Conservation (phyloP, 2,329 filamentous ascomycete species). For the Neospermospora avenae region DNA sequence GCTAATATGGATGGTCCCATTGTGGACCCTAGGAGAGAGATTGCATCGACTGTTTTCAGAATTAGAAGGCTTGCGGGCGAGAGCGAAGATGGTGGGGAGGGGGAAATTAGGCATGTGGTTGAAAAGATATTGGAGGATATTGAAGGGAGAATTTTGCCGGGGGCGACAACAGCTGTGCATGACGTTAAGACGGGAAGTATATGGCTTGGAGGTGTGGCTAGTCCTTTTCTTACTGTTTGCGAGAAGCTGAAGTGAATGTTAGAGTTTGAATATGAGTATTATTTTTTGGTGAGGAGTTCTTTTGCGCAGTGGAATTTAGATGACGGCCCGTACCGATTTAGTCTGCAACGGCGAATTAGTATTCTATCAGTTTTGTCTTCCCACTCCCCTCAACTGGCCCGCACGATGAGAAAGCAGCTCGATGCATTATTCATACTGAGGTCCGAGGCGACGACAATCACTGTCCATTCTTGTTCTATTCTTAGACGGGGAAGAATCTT, state of each 20-base stretch:
- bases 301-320: too few species aligned
- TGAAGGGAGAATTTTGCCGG: slow-evolving; percentile 25
- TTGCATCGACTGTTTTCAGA: slow-evolving; percentile 24
- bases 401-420: too few species aligned
- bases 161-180: slow-evolving; percentile 26
- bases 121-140: slow-evolving; percentile 35
- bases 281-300: too few species aligned
- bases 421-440: too few species aligned
- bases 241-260: not conserved
- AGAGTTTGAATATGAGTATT: too few species aligned
- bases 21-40: not conserved
- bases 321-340: too few species aligned
- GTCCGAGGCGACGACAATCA: too few species aligned
- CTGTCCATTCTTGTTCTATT: too few species aligned
- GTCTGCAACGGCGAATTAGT: too few species aligned
- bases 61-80: slow-evolving; percentile 18
- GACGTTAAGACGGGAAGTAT: slow-evolving; percentile 30
- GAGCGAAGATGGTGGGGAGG: not conserved
- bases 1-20: slow-evolving; percentile 21
- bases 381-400: too few species aligned
- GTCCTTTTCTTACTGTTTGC: slow-evolving; percentile 23
- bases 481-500: too few species aligned
- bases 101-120: slow-evolving; percentile 24
- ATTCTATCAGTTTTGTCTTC: too few species aligned
- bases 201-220: slow-evolving; percentile 27